phyloP scores from a whole-genome alignment of 495 filamentous ascomycete genomes.

The Trypethelium eluteriae region DNA sequence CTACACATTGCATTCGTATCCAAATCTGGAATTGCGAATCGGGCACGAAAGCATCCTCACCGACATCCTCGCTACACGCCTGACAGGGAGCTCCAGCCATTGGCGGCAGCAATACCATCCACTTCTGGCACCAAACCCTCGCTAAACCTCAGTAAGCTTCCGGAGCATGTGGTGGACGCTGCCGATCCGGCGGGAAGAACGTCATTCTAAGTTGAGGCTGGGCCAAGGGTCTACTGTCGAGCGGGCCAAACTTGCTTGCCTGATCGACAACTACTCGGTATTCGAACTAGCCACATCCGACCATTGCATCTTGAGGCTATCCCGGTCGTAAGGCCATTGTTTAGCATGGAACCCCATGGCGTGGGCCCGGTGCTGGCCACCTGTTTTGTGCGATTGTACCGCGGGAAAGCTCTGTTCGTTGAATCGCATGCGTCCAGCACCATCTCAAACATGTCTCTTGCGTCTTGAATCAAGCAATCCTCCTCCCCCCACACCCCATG shows the following conservation, averaged over 20 bases:
- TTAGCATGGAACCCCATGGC: slow-evolving; percentile 6
- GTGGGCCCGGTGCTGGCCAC: neutral
- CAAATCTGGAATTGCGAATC: neutral
- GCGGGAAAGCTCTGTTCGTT: neutral
- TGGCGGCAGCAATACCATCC: neutral
- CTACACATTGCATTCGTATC: neutral
- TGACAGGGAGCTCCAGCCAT: neutral
- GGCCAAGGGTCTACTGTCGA: slow-evolving; percentile 3
- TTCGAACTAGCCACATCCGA: neutral
- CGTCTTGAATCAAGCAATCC: neutral
- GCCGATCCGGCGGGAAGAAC: neutral
- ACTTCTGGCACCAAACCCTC: neutral
- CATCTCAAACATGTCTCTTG: slow-evolving; percentile 11
- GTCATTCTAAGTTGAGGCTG: slow-evolving; percentile 11
- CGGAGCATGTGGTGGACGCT: slow-evolving; percentile 3
- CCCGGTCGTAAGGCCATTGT: slow-evolving; percentile 1
- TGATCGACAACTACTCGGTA: slow-evolving; percentile 10
- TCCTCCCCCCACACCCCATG: neutral
- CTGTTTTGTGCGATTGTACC: slow-evolving; percentile 1
- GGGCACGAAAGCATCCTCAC: slow-evolving; percentile 2
- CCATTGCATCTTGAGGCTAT: slow-evolving; percentile 6
- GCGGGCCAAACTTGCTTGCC: slow-evolving; percentile 2
- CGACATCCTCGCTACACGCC: neutral
- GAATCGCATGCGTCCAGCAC: neutral
- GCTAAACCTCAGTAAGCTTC: neutral